Conservation (phyloP, 176 grass and related monocot species). For the Musa beccarii region DNA sequence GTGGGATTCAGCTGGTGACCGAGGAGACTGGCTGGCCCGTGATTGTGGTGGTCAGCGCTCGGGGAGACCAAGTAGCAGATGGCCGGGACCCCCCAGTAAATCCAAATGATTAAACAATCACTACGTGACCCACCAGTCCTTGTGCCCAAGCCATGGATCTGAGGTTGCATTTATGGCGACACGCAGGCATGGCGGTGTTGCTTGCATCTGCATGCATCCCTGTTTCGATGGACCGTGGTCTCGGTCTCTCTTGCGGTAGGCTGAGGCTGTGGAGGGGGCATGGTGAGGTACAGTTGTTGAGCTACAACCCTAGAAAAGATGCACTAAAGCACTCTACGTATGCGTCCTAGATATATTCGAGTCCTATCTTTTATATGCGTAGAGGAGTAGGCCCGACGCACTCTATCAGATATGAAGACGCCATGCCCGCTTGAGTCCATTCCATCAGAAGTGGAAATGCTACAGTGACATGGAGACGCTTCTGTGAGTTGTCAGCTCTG, state of each 20-base stretch:
- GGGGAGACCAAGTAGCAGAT: background rate
- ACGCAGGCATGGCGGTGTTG: background rate
- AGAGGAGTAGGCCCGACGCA: background rate
- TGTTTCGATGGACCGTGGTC: background rate
- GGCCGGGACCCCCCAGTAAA: background rate
- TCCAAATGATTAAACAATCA: background rate
- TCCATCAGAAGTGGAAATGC: too few relatives aligned
- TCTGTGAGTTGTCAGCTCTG: too few relatives aligned
- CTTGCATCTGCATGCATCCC: background rate
- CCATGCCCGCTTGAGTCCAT: too few relatives aligned
- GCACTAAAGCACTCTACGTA: background rate
- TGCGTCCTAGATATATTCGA: background rate
- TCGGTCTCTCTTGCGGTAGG: background rate
- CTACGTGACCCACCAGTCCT: background rate
- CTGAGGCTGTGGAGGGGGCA: too few relatives aligned
- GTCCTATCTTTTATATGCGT: background rate
- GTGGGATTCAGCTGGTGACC: too few relatives aligned
- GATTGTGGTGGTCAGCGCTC: background rate
- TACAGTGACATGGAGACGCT: too few relatives aligned
- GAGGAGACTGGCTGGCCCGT: background rate
- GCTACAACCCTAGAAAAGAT: background rate
- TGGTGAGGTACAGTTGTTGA: background rate
- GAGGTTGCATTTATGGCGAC: background rate
- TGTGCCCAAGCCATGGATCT: background rate
- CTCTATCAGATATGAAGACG: too few relatives aligned